Base-by-base conservation (phyloP, 768 basidiomycete genomes). In the Auricularia auricula-judae region DNA sequence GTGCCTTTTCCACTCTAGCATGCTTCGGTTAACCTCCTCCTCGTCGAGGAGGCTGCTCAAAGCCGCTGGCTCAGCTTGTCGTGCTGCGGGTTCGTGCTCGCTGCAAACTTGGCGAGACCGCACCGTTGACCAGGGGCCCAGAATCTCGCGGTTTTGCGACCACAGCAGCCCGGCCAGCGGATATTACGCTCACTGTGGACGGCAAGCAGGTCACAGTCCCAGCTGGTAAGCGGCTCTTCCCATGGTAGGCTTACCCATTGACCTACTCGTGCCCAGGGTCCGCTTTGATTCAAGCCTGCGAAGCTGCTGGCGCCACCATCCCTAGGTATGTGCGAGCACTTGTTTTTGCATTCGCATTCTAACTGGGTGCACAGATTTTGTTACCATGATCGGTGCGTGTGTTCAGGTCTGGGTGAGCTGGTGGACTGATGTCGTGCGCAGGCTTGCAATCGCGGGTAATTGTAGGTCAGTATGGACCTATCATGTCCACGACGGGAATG, bases 151-250 rank as follows among this genome's bases (percentile, higher is more conserved):
- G 80, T 39, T 81, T 91, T 72, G 77, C 86, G 11, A 87, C 90
- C 44, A 83, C 87, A 1, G 81, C 88, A 18, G 74, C 80, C 65
- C 80, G 83, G 65, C 82, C 81, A 70, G 88, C 88, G 56, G 89
- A 93, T 68, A 88, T 98, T 69, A 96, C 93, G 36, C 78, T 98
- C 36, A 96, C 94, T 1, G 88, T 98, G 51, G 95, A 99, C 75
- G 96, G 96, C 67, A 97, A 95, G 77, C 89, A 94, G 78, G 94
- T 99, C 23, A 94, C 93, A 2, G 94, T 99, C 43, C 93, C 93
- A 34, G 93, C 96, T 80, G 96, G 95, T 91, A 65, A 64, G 86
- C 77, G 5, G 58, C 66, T 61, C n/a, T 39, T 53, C 58, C 58
- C 60, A 16, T 36, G 21, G 2, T 29, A 3, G 21, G 11, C 51